A percentile compares a stretch with the other conserved stretches of the same genome.
Conservation (phyloP, 345 rosid species). For the Eucalyptus pauciflora region DNA sequence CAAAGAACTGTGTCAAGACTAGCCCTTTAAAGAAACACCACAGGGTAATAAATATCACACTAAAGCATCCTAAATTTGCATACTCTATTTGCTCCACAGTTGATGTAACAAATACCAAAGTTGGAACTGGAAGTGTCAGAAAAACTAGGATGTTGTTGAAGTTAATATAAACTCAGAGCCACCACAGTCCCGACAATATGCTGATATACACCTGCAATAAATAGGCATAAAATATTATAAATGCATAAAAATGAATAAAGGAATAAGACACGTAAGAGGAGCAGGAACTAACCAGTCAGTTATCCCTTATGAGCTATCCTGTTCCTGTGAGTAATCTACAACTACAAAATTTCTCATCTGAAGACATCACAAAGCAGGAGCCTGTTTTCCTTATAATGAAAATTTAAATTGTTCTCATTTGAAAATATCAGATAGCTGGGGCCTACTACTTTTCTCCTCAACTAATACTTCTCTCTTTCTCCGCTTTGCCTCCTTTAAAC, state of each 20-base stretch:
- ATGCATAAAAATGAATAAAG: background rate
- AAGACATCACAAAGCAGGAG: background rate
- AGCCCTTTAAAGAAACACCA: background rate
- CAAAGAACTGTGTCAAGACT: background rate
- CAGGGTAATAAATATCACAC: background rate
- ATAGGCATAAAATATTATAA: background rate
- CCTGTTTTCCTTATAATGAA: background rate
- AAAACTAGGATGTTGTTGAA: background rate
- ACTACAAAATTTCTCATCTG: background rate
- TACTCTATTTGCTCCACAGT: background rate
- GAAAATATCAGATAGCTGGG: slow-evolving; percentile 1
- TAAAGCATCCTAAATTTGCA: background rate
- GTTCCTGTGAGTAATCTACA: background rate
- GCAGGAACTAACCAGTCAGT: background rate
- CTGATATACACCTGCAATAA: background rate
- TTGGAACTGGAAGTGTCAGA: background rate
- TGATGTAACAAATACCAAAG: background rate
- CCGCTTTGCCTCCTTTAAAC: slow-evolving; percentile 3
- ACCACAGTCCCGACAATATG: background rate
- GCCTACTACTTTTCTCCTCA: background rate
- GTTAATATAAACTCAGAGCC: background rate
- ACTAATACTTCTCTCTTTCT: background rate
- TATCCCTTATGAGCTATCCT: background rate
- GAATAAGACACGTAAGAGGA: background rate
- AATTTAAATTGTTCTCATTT: background rate